Base-by-base conservation (phyloP, 2,329 filamentous ascomycete species). In the Sporothrix pallida region DNA sequence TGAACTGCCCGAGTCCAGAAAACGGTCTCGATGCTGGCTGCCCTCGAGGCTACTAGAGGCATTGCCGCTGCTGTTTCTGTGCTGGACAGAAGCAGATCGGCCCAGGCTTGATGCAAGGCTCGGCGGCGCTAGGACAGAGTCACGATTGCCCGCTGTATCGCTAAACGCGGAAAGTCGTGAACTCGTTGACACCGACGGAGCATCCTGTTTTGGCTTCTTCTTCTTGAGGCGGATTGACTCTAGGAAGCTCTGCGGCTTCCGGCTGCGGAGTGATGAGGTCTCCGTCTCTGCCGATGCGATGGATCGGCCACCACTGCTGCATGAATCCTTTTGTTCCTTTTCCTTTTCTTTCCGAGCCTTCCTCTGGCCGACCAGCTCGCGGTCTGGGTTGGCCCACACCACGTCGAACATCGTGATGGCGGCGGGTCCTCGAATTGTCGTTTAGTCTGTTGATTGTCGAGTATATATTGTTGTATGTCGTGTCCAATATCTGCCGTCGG, bases 361-460 rank as follows among this genome's bases (percentile, higher is more conserved):
- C 72, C 85, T 83, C 78, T 89, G 85, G 2, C 87, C 86, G 17
- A 89, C 83, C 9, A 84, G 82, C 80, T 89, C 86, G 73, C 83
- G 81, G 69, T 86, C 82, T 26, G 85, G 86, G 73, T 89, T 87
- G 3, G 86, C 87, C 88, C 88, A 90, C 65, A 87, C 81, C 46
- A 89, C 85, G 78, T 89, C 87, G 78, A 88, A 89, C 88, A 90
- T 90, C 56, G 52, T 71, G 65, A 9, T 8, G 23, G 5, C 37
- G 44, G 20, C 12, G n/a, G 31, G 31, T 37, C 31, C 31, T 37
- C 31, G 31, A 37, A 37, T 46, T 37, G 10, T 20, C 50, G n/a
- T 20, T 44, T 15, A 20, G 54, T 71, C 26, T 63, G 37, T 8
- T 23, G 7, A 13, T 10, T 8, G 42, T 37, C 13, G 20, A 12